Evolutionary conservation across 306 rosid species (phyloP).

Genomic region (Dicorynia guianensis): DNA sequence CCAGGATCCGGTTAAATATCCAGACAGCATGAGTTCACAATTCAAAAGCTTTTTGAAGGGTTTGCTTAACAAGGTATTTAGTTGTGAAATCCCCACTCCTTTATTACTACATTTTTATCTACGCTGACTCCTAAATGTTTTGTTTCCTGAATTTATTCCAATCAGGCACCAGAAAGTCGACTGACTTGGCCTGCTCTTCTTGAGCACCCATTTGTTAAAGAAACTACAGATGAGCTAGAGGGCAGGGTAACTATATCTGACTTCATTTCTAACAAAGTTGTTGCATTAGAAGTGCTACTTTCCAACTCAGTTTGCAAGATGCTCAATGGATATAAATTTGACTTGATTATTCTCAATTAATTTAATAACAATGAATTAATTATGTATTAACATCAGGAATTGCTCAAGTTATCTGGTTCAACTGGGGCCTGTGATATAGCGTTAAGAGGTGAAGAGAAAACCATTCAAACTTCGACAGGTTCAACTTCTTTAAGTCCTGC

Average conservation of each 20-base stretch:
- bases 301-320: conserved; percentile 10
- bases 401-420: conserved; percentile 53
- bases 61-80: conserved; percentile 88
- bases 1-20: conserved; percentile 98
- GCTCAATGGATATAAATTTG: conserved; percentile 21
- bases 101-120: conserved; percentile 28
- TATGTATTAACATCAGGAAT: conserved; percentile 57
- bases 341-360: conserved; percentile 11
- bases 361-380: conserved; percentile 9
- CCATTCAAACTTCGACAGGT: conserved; percentile 51
- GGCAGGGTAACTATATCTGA: conserved; percentile 61
- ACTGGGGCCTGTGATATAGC: conserved; percentile 54
- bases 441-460: conserved; percentile 63
- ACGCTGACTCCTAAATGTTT: conserved; percentile 23
- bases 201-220: conserved; percentile 94
- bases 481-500: conserved; percentile 47
- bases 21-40: conserved; percentile 81
- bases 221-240: conserved; percentile 62
- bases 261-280: conserved; percentile 30
- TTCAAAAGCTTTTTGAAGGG: conserved; percentile 93
- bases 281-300: not conserved
- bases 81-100: conserved; percentile 34
- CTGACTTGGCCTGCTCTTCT: conserved; percentile 96
- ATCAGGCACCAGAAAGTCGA: conserved; percentile 91
- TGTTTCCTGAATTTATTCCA: conserved; percentile 38